phyloP scores from a whole-genome alignment of 2,329 filamentous ascomycete genomes.

The Colletotrichum neosansevieriae region DNA sequence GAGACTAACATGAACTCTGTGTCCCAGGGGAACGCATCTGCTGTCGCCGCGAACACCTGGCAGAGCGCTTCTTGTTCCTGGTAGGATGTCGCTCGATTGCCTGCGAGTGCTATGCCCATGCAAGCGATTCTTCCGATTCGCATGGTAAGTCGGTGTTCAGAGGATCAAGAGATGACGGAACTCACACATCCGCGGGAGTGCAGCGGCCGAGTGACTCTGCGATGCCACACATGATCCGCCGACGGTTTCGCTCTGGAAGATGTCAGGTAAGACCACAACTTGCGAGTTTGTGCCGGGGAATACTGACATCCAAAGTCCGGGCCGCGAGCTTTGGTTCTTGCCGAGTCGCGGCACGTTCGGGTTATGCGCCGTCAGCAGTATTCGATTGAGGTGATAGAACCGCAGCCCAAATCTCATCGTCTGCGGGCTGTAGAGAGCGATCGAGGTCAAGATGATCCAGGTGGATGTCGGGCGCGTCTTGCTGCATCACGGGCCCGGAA shows the following conservation, averaged over 20 bases:
- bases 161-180: neutral
- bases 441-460: slow-evolving; percentile 1
- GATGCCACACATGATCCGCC: slow-evolving; percentile 13
- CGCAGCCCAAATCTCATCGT: slow-evolving; percentile 42
- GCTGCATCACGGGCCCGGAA: slow-evolving; percentile 19
- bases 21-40: no score
- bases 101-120: no score
- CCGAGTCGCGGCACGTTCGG: slow-evolving; percentile 45
- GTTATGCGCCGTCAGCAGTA: slow-evolving; percentile 47
- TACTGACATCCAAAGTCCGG: slow-evolving; percentile 38
- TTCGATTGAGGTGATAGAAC: slow-evolving; percentile 45
- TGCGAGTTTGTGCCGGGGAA: slow-evolving; percentile 33
- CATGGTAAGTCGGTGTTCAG: no score
- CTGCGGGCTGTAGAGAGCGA: slow-evolving; percentile 10
- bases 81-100: no score
- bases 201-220: slow-evolving; percentile 5
- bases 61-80: no score
- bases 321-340: neutral
- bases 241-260: slow-evolving; percentile 3
- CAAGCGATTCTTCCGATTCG: no score
- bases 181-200: slow-evolving; percentile 23
- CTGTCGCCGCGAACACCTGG: no score
- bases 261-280: neutral
- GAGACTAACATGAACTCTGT: neutral
- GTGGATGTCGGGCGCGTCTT: neutral